phyloP scores from a whole-genome alignment of 1,284 basidiomycete genomes.

The Boletus sp. region DNA sequence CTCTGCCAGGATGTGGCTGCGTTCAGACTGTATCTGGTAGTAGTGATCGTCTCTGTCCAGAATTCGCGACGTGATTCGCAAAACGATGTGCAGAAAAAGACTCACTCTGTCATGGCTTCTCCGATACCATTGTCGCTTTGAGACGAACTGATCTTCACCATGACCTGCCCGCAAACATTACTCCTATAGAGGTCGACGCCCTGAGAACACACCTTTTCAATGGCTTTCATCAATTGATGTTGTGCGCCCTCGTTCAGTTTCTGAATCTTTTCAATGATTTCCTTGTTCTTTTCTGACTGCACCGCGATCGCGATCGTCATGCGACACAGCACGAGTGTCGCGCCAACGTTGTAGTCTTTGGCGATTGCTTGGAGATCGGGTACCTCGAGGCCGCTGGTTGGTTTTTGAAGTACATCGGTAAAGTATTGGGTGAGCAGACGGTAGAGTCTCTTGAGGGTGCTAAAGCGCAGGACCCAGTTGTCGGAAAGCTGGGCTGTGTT shows the following conservation, averaged over 20 bases:
- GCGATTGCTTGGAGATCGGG: constrained; percentile 81
- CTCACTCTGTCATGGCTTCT: constrained; percentile 74
- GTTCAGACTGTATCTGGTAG: constrained; percentile 77
- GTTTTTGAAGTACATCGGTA: constrained; percentile 72
- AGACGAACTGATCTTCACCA: constrained; percentile 58
- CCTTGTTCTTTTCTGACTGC: constrained; percentile 80
- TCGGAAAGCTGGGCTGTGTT: constrained; percentile 62
- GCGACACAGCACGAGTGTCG: constrained; percentile 73
- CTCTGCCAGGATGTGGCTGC: constrained; percentile 67
- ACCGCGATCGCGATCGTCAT: constrained; percentile 91
- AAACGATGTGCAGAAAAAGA: constrained; percentile 12
- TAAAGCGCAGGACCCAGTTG: constrained; percentile 89
- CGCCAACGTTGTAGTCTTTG: constrained; percentile 62
- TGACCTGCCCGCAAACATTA: too few species aligned
- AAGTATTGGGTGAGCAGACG: constrained; percentile 87
- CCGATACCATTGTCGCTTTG: constrained; percentile 42
- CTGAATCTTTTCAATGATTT: constrained; percentile 83
- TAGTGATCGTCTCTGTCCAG: constrained; percentile 73
- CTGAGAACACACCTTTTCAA: constrained; percentile 70
- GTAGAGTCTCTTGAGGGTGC: constrained; percentile 78
- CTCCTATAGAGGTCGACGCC: too few species aligned
- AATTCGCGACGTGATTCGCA: constrained; percentile 7
- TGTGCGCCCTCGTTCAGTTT: constrained; percentile 74
- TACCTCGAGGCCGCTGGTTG: constrained; percentile 67
- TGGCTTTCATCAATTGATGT: constrained; percentile 80